phyloP scores from a whole-genome alignment of 768 basidiomycete genomes.

The Lactarius trivialis region DNA sequence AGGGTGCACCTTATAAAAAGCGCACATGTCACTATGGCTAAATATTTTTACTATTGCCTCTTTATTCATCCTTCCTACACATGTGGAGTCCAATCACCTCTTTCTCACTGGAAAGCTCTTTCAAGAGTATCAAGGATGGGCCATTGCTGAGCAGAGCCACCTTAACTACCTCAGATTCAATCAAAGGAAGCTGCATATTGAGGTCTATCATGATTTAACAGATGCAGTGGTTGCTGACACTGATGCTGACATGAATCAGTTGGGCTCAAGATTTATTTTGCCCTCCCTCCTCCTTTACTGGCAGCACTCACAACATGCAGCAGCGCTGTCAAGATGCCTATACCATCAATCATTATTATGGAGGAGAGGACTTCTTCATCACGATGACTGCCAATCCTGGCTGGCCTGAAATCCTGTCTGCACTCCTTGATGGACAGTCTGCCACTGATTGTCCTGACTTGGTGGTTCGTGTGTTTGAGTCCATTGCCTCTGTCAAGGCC shows the following conservation, averaged over 20 bases:
- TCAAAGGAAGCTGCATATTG: neutral
- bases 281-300: no score
- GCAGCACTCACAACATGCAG: no score
- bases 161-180: neutral
- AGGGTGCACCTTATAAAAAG: neutral
- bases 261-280: neutral
- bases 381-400: constrained; percentile 48
- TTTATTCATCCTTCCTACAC: neutral
- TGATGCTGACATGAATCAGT: neutral
- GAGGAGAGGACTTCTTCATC: constrained; percentile 21
- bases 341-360: neutral
- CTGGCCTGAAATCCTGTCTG: constrained; percentile 33
- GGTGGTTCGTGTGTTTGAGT: no score
- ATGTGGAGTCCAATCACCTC: neutral
- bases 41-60: neutral
- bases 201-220: no score
- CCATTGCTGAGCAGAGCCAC: neutral
- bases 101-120: neutral
- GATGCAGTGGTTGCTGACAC: neutral
- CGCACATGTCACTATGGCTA: neutral
- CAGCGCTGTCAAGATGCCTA: no score
- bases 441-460: no score
- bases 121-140: neutral
- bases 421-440: constrained; percentile 25
- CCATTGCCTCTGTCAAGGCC: constrained; percentile 32